Conservation (phyloP, 371 early-diverging fungal species). For the Rhizomucor pusillus region DNA sequence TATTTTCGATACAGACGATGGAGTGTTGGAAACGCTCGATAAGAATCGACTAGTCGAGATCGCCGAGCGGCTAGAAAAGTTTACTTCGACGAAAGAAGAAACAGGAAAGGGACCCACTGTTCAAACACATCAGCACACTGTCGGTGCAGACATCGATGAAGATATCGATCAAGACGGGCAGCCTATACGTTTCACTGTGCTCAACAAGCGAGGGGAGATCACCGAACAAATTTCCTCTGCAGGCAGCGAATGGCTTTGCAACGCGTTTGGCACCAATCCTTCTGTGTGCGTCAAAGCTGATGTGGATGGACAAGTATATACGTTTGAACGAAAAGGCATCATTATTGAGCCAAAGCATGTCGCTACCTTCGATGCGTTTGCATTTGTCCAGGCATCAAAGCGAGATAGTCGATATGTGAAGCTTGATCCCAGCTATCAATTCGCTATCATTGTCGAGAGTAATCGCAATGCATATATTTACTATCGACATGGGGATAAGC, state of each 20-base stretch:
- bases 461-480: constrained; percentile 72
- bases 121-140: constrained; percentile 43
- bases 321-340: constrained; percentile 23
- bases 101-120: constrained; percentile 1
- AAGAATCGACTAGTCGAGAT: constrained; percentile 59
- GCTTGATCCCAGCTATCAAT: constrained; percentile 48
- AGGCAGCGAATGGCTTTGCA: constrained; percentile 56
- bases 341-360: constrained; percentile 38
- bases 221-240: constrained; percentile 36
- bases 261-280: constrained; percentile 34
- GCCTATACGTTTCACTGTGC: constrained; percentile 45
- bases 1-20: constrained; percentile 69
- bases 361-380: constrained; percentile 71
- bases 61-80: constrained; percentile 61
- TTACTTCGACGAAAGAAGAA: constrained; percentile 48
- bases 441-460: constrained; percentile 66
- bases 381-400: constrained; percentile 82
- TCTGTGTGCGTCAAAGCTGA: constrained; percentile 67
- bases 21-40: constrained; percentile 73
- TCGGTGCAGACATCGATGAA: constrained; percentile 63
- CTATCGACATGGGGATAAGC: constrained; percentile 37
- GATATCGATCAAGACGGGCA: constrained; percentile 67
- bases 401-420: constrained; percentile 64
- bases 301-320: constrained; percentile 73
- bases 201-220: constrained; percentile 23